Percentiles rank a stretch among this genome's conserved stretches.
These are phyloP conservation scores for Pythium plurisporium DNA, from an alignment of 352 stramenopile genomes.

Conservation along the genomic window DNA sequence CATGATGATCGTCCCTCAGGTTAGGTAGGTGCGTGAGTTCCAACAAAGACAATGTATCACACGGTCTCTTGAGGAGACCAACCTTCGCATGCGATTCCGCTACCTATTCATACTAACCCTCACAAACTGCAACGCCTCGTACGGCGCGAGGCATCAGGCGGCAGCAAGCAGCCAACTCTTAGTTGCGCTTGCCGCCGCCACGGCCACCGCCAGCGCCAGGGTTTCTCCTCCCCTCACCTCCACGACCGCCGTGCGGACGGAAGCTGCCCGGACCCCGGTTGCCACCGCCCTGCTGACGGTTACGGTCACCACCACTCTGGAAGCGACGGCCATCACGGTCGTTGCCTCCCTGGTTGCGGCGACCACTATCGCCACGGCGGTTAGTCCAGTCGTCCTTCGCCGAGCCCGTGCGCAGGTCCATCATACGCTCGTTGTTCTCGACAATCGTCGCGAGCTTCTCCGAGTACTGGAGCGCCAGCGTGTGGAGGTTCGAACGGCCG, in stretches of 20 bases:
- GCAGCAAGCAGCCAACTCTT: not conserved
- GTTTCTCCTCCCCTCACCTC: constrained; percentile 19
- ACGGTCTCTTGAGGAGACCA: not conserved
- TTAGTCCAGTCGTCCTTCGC: constrained; percentile 66
- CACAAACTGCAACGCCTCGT: not conserved
- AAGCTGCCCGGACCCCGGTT: constrained; percentile 34
- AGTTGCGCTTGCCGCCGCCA: constrained; percentile 27
- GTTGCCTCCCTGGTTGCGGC: constrained; percentile 31
- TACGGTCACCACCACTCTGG: constrained; percentile 32
- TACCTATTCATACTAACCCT: not conserved
- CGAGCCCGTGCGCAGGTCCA: constrained; percentile 70
- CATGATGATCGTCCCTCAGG: constrained; percentile 3
- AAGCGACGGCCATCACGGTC: constrained; percentile 24
- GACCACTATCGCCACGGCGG: constrained; percentile 38
- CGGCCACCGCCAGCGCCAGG: constrained; percentile 35
- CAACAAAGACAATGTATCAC: not conserved
- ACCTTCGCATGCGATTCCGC: not conserved
- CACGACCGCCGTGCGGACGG: constrained; percentile 36
- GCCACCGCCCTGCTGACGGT: constrained; percentile 30
- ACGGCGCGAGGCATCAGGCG: not conserved
- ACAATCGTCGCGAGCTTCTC: constrained; percentile 91
- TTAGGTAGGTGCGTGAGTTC: not conserved
- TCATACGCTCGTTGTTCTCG: constrained; percentile 89
- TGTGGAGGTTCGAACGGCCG: constrained; percentile 93
- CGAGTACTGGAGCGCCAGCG: constrained; percentile 94